Base-by-base conservation (phyloP, 2,329 filamentous ascomycete genomes). In the Leptographium wingfieldii region DNA sequence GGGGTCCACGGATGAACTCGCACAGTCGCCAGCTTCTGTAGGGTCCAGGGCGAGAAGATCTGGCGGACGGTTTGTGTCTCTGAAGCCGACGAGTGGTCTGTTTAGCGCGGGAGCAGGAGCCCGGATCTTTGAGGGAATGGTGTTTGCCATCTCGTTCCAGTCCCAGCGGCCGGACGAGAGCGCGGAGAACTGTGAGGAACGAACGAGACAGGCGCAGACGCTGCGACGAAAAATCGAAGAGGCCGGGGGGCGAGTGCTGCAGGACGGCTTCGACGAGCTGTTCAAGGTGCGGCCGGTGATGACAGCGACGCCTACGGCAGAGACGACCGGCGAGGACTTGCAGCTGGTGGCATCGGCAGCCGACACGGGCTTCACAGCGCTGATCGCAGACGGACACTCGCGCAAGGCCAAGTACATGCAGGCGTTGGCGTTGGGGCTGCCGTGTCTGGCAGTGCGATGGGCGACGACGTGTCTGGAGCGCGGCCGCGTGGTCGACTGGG, bases 331-430 rank as follows among this genome's bases (percentile, higher is more conserved):
- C 22, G 60, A 63, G 1, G 67, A 71, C 3, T 73, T 94, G 22
- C 74, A 71, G 1, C 76, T 95, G 0, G 82, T 75, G 1, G 65
- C 75, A 12, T 70, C 75, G 27, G 80, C 80, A 27, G 68, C 74
- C 43, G 73, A 79, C 2, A 75, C 85, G 1, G 86, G 89, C 0
- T 97, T 99, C 68, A 84, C 88, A 0, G 92, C 90, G 4, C 75
- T 97, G 16, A 88, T 99, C 62, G 87, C 92, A 0, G 90, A 97
- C 68, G 82, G 83, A 5, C 88, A 96, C 70, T 94, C 88, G 7
- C 84, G 92, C 55, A 91, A 90, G 63, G 82, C 85, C 56, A 99
- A 97, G 70, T 96, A 94, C 71, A 88, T 97, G 79, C 92, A 97
- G 73, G 94, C 94, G 0, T 80, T 99, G 2, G 92, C 94, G 0